Evolutionary conservation across 1,284 basidiomycete species (phyloP), one percentile per base, ranked within the genome.

Genomic region (Tranzscheliella williamsii): DNA sequence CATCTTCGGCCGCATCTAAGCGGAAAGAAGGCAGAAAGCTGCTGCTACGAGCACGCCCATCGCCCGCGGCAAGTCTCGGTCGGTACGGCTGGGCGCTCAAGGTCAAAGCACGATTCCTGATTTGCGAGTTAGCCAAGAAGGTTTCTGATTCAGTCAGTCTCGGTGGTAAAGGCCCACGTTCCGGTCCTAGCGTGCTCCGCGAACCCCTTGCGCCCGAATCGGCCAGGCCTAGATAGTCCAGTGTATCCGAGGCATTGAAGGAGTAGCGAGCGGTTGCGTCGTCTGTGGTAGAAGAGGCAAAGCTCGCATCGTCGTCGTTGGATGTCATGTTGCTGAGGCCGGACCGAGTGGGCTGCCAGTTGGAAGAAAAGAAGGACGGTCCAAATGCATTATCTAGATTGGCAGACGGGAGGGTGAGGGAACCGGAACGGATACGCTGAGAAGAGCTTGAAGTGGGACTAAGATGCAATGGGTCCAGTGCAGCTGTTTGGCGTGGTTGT

Each of bases 221-320:
- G 18, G 47, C 50, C 4, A 75, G 26, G 21, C 71, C 69, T 20
- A 75, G 60, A 26, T 72, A 73, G 38, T 75, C 65, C 21, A 75
- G 57, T 40, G 66, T 73, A 38, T 61, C 49, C 9, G 44, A 20
- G 12, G 38, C 44, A 40, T 51, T 49, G 27, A 60, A 55, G 9
- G 62, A 45, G 52, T 60, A 47, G 7, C 42, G 48, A 24, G 43
- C 43, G 15, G 20, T 35, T n/a, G 26, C 5, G 2, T 38, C 51
- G 26, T 58, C 43, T 6, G 32, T 29, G 2, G 29, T 11, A 5
- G 42, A 23, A n/a, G 35, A 39, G 0, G 37, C 38, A 16, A 36
- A 42, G 9, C 13, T 26, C 2, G 41, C 15, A 4, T 52, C 49
- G 6, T 57, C 53, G 8, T 56, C 53, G 12, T 38, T 24, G 3